Conservation (phyloP, 345 rosid species). For the Zanthoxylum bungeanum region DNA sequence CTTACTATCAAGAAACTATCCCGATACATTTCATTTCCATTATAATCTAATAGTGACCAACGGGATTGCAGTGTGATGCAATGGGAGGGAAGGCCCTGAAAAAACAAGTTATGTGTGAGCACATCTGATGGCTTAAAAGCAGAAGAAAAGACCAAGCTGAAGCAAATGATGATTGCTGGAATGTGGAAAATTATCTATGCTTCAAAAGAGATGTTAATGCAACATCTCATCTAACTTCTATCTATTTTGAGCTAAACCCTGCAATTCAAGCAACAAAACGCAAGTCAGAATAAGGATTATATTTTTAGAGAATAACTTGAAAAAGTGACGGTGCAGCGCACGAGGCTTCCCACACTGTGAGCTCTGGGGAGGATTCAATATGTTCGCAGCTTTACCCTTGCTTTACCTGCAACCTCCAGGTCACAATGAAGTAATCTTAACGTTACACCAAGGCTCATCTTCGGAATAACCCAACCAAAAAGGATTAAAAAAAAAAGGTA, state of each 20-base stretch:
- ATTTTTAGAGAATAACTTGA: neutral
- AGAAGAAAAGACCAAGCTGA: too few species aligned
- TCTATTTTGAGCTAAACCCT: conserved; percentile 82
- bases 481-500: too few species aligned
- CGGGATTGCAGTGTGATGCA: conserved; percentile 1
- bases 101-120: neutral
- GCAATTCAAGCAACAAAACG: conserved; percentile 21
- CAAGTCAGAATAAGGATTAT: neutral
- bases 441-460: too few species aligned
- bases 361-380: too few species aligned
- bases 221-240: conserved; percentile 80
- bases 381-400: too few species aligned
- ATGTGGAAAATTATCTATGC: conserved; percentile 18
- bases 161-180: neutral
- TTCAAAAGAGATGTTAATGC: conserved; percentile 31
- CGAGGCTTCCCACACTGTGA: too few species aligned
- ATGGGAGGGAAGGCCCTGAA: conserved; percentile 2
- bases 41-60: neutral
- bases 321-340: too few species aligned
- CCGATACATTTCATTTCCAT: neutral
- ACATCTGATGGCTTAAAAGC: neutral
- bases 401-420: too few species aligned
- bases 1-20: neutral
- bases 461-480: too few species aligned
- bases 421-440: too few species aligned